Base-by-base conservation (phyloP, 768 basidiomycete species). In the Pleurotus platypus region DNA sequence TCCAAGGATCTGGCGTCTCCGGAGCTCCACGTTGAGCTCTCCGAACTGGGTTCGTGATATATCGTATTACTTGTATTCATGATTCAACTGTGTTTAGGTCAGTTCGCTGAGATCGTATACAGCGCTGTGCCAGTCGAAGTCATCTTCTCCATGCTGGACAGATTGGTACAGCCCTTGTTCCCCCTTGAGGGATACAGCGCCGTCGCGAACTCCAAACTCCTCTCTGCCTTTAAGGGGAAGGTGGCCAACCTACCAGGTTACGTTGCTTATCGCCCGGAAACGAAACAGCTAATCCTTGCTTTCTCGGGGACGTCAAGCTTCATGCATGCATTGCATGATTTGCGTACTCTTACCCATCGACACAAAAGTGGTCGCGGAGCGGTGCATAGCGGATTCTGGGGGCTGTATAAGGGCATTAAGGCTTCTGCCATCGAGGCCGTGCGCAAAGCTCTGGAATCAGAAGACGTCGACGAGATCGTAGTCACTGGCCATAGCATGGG, bases 401-500 rank as follows among this genome's bases (percentile, higher is more conserved):
- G 66, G 15, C 59, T 85, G 51, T 84, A 82, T 61, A 65, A 67
- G 51, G 81, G 81, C 9, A 69, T 82, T 3, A 67, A 67, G 59
- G 16, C 55, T 0, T 55, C 60, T 15, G 69, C 75, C 0, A 60
- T 79, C 6, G 66, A 71, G 16, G 73, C 69, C 4, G 64, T 85
- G 18, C 64, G 64, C 20, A 69, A 71, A 57, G 78, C 73, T 5
- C 62, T 83, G 11, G 43, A 64, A 12, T 66, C 71, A 54, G 64
- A 78, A 53, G 69, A 66, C 5, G 64, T 71, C 26, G 60, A 57
- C 16, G 80, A 82, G 61, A 55, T 85, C 15, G 74, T 82, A 12
- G 60, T 84, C 27, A 81, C 80, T 1, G 84, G 82, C 1, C 83
- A 86, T 63, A 83, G 81, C 55, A 77, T 84, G 77, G 82, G 84